Evolutionary conservation across 2,329 filamentous ascomycete species (phyloP), one percentile per base, ranked within the genome.

Genomic region (Coniochaeta sp.): DNA sequence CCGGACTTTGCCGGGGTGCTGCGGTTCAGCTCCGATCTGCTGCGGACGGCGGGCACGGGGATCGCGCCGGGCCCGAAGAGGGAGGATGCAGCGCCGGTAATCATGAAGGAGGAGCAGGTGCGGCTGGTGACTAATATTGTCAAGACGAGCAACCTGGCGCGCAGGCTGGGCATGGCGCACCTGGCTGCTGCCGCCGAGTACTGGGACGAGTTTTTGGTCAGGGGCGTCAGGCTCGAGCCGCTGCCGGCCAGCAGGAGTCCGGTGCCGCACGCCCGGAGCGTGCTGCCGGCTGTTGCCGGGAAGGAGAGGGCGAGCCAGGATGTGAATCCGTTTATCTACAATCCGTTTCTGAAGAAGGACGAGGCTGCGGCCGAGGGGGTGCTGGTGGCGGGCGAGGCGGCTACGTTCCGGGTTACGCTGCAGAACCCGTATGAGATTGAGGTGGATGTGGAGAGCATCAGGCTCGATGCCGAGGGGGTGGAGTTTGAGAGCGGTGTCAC

Each of bases 341-440:
- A 97, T 68, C 91, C 95, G 0, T 98, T 97, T 68, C 76, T 92
- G 22, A 91, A 92, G 72, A 81, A 81, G 59, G 74, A 81, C 0
- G 81, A 85, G 47, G 81, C 81, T 26, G 78, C 80, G 1, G 77
- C 83, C 14, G 86, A 92, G 61, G 82, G 81, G 61, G 82, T 91
- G 1, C 78, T 97, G 33, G 90, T 98, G 22, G 87, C 90, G 5
- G 88, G 87, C 17, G 93, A 98, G 72, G 76, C 84, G 61, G 87
- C 90, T 1, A 86, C 83, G 4, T 96, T 97, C 73, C 83, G 84
- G 66, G 82, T 98, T 33, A 92, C 89, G 1, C 78, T 99, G 19
- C 95, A 98, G 70, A 99, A 99, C 67, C 91, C 93, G 0, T 97
- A 92, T 67, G 93, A 98, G 62, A 89, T 98, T 64, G 91, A 97